These are phyloP conservation scores for Phyllosticta citriasiana DNA, from an alignment of 2,329 filamentous ascomycete genomes.

Conservation along the genomic window DNA sequence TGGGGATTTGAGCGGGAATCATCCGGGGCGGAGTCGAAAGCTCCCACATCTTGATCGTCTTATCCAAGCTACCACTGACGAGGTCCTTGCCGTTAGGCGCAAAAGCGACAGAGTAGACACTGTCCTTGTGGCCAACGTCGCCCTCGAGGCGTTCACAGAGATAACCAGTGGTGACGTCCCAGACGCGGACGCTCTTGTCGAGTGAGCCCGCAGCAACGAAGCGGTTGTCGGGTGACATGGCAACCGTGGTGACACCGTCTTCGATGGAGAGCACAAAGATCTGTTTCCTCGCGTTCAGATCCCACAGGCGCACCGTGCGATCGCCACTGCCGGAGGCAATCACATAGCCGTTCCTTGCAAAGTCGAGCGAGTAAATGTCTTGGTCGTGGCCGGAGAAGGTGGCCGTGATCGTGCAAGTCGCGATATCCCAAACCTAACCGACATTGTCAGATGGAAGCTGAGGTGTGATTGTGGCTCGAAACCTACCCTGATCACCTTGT, in stretches of 20 bases:
- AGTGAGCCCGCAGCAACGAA: conserved; percentile 90
- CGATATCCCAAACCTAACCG: conserved; percentile 84
- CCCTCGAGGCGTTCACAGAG: conserved; percentile 88
- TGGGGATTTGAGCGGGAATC: conserved; percentile 56
- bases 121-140: conserved; percentile 90
- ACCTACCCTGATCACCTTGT: conserved; percentile 88
- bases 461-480: background rate
- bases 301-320: conserved; percentile 90
- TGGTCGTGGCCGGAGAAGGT: conserved; percentile 96
- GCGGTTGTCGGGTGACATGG: conserved; percentile 90
- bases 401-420: conserved; percentile 70
- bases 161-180: conserved; percentile 80
- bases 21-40: conserved; percentile 61
- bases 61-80: conserved; percentile 89
- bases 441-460: conserved; percentile 6
- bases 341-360: conserved; percentile 82
- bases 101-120: conserved; percentile 93
- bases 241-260: conserved; percentile 94
- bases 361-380: conserved; percentile 95
- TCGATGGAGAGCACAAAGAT: conserved; percentile 84
- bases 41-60: conserved; percentile 99
- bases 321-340: conserved; percentile 96
- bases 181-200: conserved; percentile 95
- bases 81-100: conserved; percentile 87
- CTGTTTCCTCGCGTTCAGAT: conserved; percentile 75